Evolutionary conservation across 441 rosid species (phyloP).

Genomic region (Brassica hybrid): DNA sequence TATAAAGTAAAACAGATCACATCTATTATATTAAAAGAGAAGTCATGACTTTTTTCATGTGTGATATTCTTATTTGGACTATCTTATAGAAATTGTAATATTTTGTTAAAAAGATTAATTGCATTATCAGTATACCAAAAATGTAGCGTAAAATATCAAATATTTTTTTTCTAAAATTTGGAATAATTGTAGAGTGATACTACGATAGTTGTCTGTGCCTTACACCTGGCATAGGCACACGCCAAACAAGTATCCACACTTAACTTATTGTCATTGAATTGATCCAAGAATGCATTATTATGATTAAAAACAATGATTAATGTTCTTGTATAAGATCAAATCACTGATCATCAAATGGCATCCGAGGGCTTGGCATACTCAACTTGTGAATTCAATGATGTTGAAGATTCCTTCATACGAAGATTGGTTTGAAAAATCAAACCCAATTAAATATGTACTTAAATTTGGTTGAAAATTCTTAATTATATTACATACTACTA

Average conservation of each 20-base stretch:
- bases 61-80: too few species aligned
- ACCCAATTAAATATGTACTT: too few species aligned
- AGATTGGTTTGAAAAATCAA: neutral
- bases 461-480: too few species aligned
- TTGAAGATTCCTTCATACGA: neutral
- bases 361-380: constrained; percentile 31
- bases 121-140: constrained; percentile 18
- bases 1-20: too few species aligned
- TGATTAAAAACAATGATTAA: constrained; percentile 32
- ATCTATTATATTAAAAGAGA: too few species aligned
- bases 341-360: constrained; percentile 30
- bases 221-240: constrained; percentile 36
- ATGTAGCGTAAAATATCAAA: neutral
- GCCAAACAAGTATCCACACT: constrained; percentile 24
- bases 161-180: neutral
- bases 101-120: neutral
- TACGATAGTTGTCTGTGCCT: constrained; percentile 23
- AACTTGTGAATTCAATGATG: constrained; percentile 1
- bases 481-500: neutral
- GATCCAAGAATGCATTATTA: constrained; percentile 42
- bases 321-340: constrained; percentile 8
- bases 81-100: too few species aligned
- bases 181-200: neutral
- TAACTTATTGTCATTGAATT: constrained; percentile 34
- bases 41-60: too few species aligned